These are phyloP conservation scores for Gnomoniopsis sp. DNA, from an alignment of 2,329 filamentous ascomycete genomes.

Conservation along the genomic window DNA sequence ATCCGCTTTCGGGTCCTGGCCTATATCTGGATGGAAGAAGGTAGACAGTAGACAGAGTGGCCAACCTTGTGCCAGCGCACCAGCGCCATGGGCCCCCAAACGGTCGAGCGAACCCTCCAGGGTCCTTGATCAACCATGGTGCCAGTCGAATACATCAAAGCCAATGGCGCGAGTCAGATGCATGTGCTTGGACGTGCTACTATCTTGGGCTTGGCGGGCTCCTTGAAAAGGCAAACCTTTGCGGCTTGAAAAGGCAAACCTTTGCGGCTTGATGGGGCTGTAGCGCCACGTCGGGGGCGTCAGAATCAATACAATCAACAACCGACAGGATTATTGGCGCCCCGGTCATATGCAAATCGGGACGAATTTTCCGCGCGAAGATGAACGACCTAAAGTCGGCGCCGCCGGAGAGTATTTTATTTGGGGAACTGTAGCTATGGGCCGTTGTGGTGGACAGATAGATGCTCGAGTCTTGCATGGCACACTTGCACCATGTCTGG, in stretches of 20 bases:
- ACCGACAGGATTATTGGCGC: neutral
- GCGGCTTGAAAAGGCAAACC: neutral
- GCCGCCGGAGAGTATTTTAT: neutral
- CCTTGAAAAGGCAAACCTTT: neutral
- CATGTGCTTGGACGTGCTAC: neutral
- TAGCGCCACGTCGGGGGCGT: slow-evolving; percentile 2
- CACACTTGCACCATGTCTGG: neutral
- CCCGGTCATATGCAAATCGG: neutral
- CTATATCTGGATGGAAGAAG: too few relatives aligned
- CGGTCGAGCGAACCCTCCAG: too few relatives aligned
- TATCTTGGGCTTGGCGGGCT: neutral
- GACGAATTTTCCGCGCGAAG: neutral
- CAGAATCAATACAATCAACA: neutral
- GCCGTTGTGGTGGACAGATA: neutral
- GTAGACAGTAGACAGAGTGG: too few relatives aligned
- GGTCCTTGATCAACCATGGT: too few relatives aligned
- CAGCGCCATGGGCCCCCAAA: too few relatives aligned
- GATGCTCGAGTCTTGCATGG: neutral
- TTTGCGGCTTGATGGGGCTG: neutral
- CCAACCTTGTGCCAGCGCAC: too few relatives aligned
- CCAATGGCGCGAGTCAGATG: too few relatives aligned
- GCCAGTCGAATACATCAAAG: too few relatives aligned
- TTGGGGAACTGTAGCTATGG: neutral
- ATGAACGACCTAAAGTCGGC: neutral
- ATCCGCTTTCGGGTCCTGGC: too few relatives aligned